phyloP scores from a whole-genome alignment of 768 basidiomycete species.

The Tricholoma flavovirens region DNA sequence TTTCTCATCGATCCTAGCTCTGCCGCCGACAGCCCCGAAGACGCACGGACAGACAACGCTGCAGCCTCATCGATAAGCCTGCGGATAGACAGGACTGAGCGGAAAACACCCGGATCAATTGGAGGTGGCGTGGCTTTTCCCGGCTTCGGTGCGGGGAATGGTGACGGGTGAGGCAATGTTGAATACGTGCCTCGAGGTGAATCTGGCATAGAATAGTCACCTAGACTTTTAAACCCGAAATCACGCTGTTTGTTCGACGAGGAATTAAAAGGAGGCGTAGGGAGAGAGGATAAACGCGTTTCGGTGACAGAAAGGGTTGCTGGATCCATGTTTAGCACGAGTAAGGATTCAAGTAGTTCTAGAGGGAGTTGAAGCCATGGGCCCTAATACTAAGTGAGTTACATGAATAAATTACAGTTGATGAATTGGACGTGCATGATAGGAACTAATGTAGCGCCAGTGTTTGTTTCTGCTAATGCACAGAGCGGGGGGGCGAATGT shows the following conservation, averaged over 20 bases:
- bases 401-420: conserved; percentile 6
- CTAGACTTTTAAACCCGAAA: conserved; percentile 38
- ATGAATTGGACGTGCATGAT: conserved; percentile 55
- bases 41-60: conserved; percentile 81
- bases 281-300: conserved; percentile 31
- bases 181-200: conserved; percentile 33
- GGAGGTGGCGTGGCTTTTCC: conserved; percentile 77
- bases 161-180: conserved; percentile 36
- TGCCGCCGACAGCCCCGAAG: conserved; percentile 75
- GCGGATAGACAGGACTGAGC: conserved; percentile 67
- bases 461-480: conserved; percentile 93
- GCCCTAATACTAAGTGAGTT: conserved; percentile 46
- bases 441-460: conserved; percentile 90
- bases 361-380: conserved; percentile 89
- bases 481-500: conserved; percentile 57
- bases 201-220: conserved; percentile 40
- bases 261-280: conserved; percentile 21
- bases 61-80: conserved; percentile 85
- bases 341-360: conserved; percentile 78
- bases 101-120: conserved; percentile 85
- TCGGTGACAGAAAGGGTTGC: conserved; percentile 49
- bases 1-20: conserved; percentile 64
- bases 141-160: conserved; percentile 49
- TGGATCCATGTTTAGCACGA: conserved; percentile 74
- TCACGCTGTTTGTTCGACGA: conserved; percentile 35